Conservation (phyloP, 495 filamentous ascomycete species). For the Podospora tetraspora region DNA sequence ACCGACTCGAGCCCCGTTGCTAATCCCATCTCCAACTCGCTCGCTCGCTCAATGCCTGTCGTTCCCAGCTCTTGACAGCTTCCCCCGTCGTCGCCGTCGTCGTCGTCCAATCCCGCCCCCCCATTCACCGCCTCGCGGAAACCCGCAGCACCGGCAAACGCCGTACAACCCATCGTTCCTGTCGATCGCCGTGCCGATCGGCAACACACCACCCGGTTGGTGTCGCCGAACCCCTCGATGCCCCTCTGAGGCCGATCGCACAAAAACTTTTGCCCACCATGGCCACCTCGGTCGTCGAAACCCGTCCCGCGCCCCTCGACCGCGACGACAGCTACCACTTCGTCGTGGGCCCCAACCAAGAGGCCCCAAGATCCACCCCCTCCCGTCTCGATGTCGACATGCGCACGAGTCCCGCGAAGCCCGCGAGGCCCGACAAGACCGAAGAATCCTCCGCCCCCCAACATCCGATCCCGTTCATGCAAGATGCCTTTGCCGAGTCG, state of each 20-base stretch:
- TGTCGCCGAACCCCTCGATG: constrained; percentile 6
- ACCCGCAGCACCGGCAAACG: constrained; percentile 11
- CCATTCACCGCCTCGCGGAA: constrained; percentile 15
- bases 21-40: neutral
- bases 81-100: neutral
- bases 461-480: constrained; percentile 73
- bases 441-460: constrained; percentile 24
- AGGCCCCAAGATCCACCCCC: too few relatives aligned
- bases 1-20: neutral
- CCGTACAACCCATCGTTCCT: constrained; percentile 22
- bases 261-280: constrained; percentile 10
- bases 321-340: constrained; percentile 26
- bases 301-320: constrained; percentile 7
- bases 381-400: constrained; percentile 15
- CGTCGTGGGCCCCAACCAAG: constrained; percentile 18
- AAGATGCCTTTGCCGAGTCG: constrained; percentile 90
- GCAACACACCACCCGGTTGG: constrained; percentile 14
- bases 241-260: neutral
- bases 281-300: constrained; percentile 14
- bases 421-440: neutral
- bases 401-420: constrained; percentile 1
- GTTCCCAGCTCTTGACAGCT: constrained; percentile 2
- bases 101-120: neutral
- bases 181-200: constrained; percentile 26
- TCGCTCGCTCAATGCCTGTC: neutral